phyloP scores from a whole-genome alignment of 148 eudicot species.

The Rhododendron simsii region DNA sequence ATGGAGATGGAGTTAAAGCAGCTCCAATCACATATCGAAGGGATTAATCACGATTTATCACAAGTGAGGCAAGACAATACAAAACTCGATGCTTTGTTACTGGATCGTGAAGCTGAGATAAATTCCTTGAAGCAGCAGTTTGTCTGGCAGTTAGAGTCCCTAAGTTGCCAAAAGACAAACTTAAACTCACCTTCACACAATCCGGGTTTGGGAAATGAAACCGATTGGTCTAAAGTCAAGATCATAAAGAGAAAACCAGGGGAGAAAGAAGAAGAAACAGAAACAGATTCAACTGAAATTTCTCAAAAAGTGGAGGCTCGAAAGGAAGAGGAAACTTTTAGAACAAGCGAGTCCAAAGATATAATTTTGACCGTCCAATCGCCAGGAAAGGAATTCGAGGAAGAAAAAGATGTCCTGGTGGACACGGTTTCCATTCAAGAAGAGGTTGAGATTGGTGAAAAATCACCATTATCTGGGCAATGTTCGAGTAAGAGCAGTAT shows the following conservation, averaged over 20 bases:
- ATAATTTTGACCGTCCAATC: constrained; percentile 38
- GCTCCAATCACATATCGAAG: constrained; percentile 55
- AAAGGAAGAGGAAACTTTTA: constrained; percentile 21
- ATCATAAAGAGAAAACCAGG: constrained; percentile 44
- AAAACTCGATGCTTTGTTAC: constrained; percentile 42
- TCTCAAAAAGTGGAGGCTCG: constrained; percentile 18
- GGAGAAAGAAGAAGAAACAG: constrained; percentile 35
- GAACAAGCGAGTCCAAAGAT: constrained; percentile 27
- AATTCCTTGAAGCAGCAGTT: constrained; percentile 51
- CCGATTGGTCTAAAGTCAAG: constrained; percentile 59
- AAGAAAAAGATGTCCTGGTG: constrained; percentile 26
- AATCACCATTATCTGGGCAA: constrained; percentile 19
- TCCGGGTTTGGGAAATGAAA: constrained; percentile 27
- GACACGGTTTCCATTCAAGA: constrained; percentile 22
- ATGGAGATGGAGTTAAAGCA: constrained; percentile 66
- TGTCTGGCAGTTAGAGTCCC: constrained; percentile 26
- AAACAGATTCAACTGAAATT: constrained; percentile 13
- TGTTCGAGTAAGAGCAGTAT: constrained; percentile 23
- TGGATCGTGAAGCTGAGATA: constrained; percentile 61
- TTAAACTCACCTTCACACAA: constrained; percentile 25
- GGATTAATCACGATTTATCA: constrained; percentile 47
- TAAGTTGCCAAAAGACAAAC: constrained; percentile 29
- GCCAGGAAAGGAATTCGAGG: constrained; percentile 44
- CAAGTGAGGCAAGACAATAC: constrained; percentile 55
- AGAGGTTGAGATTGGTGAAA: constrained; percentile 26